Conservation (phyloP, 2,329 filamentous ascomycete genomes). For the Xylariales sp. region DNA sequence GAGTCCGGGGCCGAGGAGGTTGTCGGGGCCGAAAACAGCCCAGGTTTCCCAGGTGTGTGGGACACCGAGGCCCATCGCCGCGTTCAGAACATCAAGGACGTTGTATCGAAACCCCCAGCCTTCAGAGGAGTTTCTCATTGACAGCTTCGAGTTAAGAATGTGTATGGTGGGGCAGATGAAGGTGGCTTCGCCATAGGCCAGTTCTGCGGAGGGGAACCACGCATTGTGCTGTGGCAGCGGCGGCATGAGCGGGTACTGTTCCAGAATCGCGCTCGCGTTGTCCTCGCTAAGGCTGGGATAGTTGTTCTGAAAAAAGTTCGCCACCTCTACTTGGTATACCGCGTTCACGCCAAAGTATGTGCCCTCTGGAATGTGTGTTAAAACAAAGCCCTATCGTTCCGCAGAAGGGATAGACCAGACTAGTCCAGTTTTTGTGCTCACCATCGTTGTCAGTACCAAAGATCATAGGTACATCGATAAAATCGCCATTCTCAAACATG, state of each 20-base stretch:
- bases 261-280: conserved; percentile 29
- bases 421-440: no score
- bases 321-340: conserved; percentile 26
- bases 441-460: conserved; percentile 40
- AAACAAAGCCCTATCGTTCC: not conserved
- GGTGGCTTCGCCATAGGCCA: conserved; percentile 40
- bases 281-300: conserved; percentile 36
- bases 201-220: conserved; percentile 31
- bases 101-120: conserved; percentile 47
- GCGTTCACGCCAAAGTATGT: conserved; percentile 38
- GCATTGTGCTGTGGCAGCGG: conserved; percentile 30
- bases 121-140: conserved; percentile 8
- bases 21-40: conserved; percentile 44
- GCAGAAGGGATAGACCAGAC: no score
- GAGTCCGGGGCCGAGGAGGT: conserved; percentile 17
- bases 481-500: conserved; percentile 33
- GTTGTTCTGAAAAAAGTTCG: conserved; percentile 39
- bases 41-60: conserved; percentile 43
- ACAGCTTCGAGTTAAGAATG: conserved; percentile 25
- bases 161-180: conserved; percentile 22
- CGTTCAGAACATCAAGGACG: conserved; percentile 33
- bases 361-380: conserved; percentile 32
- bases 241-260: conserved; percentile 32
- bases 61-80: conserved; percentile 36
- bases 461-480: conserved; percentile 39